A percentile compares a stretch with the other conserved stretches of the same genome.
These are phyloP conservation scores for Daldinia sp. DNA, from an alignment of 2,329 filamentous ascomycete species.

Conservation along the genomic window DNA sequence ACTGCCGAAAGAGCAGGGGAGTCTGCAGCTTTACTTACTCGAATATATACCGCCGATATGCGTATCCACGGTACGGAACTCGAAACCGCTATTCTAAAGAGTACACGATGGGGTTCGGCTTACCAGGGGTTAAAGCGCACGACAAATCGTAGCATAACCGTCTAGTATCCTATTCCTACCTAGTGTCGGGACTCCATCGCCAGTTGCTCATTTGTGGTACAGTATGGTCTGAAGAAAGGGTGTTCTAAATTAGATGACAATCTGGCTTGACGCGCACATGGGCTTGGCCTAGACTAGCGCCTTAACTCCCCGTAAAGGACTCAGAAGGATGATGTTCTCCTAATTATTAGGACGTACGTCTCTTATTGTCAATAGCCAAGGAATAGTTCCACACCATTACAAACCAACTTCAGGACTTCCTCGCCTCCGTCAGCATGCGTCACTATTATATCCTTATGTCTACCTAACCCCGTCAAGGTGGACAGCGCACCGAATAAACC, in stretches of 20 bases:
- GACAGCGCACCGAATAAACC: constrained; percentile 5
- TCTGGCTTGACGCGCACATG: background rate
- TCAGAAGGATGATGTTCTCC: background rate
- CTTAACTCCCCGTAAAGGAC: background rate
- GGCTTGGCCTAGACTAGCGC: background rate
- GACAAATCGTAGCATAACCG: background rate
- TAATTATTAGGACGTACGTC: background rate
- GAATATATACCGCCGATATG: constrained; percentile 6
- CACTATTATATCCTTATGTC: background rate
- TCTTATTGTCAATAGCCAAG: background rate
- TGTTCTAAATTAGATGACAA: background rate
- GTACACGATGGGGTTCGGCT: constrained; percentile 1
- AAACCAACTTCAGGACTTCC: background rate
- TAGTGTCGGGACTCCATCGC: background rate
- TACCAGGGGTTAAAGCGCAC: constrained; percentile 1
- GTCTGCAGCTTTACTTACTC: background rate
- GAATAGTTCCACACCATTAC: background rate
- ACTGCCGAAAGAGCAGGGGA: constrained; percentile 12
- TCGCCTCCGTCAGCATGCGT: background rate
- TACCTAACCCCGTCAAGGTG: background rate
- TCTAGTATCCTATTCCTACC: background rate
- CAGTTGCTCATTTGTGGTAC: background rate
- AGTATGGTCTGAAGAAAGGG: background rate
- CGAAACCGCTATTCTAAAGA: background rate
- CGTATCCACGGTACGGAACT: constrained; percentile 9